Base-by-base conservation (phyloP, 2,329 filamentous ascomycete genomes). In the Grosmannia penicillata region DNA sequence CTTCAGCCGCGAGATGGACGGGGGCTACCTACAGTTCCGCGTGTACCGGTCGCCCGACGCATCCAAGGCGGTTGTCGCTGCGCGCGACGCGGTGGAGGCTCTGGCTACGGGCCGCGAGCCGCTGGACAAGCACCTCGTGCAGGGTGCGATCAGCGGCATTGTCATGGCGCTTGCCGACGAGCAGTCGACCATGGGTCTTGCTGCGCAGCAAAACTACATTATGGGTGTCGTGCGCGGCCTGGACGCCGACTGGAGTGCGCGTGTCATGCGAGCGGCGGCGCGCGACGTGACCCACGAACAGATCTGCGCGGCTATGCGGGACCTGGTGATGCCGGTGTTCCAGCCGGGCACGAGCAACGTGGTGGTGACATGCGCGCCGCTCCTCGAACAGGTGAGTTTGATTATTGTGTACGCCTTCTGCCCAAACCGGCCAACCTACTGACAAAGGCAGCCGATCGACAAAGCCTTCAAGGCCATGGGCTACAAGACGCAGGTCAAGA, bases 41-140 rank as follows among this genome's bases (percentile, higher is more conserved):
- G 79, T 96, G 30, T 95, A 93, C 63, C 80, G 89, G 21, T 93
- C 85, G 0, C 89, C 91, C 0, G 85, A 95, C 47, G 79, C 81
- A 0, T 84, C 76, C 59, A 91, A 87, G 56, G 91, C 91, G 1
- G 93, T 91, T 51, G 63, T 68, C 23, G 83, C 83, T 1, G 81
- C 80, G 37, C 79, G 78, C 45, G 70, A 77, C 26, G 77, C 89
- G 18, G 76, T 96, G 30, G 65, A 75, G 31, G 77, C 76, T 43
- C 78, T 93, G 48, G 78, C 82, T 3, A 70, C 75, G 21, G 89
- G 85, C 8, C 70, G 68, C 8, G 69, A 72, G 2, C 65, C 70
- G 23, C 79, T 98, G 39, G 85, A 96, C 53, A 73, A 77, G 39
- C 68, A 87, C 42, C 78, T 87, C 47, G 73, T 96, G 9, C 85